Conservation (phyloP, 345 rosid species). For the Streptanthus diversifolius region DNA sequence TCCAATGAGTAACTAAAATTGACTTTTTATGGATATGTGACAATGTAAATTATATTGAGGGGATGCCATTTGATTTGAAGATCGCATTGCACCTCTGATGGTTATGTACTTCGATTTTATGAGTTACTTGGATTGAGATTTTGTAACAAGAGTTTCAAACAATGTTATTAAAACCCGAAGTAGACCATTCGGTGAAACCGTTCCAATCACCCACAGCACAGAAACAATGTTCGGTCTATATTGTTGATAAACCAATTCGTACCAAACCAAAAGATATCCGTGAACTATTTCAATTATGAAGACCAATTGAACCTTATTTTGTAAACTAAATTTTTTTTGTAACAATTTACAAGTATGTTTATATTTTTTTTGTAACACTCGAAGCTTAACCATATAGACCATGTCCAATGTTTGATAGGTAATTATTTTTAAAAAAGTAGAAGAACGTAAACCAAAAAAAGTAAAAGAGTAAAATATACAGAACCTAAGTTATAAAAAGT, state of each 20-base stretch:
- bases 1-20: conserved; percentile 29
- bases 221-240: neutral
- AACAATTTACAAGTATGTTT: too few species aligned
- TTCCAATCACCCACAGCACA: neutral
- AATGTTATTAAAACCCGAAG: neutral
- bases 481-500: too few species aligned
- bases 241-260: neutral
- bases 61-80: conserved; percentile 9
- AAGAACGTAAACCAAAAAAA: too few species aligned
- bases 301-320: too few species aligned
- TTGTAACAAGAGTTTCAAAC: neutral
- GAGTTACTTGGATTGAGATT: conserved; percentile 8
- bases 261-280: neutral
- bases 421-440: too few species aligned
- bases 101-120: neutral
- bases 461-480: too few species aligned
- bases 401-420: too few species aligned
- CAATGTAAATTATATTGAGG: conserved; percentile 11
- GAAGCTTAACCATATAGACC: too few species aligned
- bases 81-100: neutral
- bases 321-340: too few species aligned
- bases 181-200: neutral
- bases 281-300: neutral
- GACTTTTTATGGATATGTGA: neutral
- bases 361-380: too few species aligned